phyloP scores from a whole-genome alignment of 345 rosid species.

The Bruguiera gymnorhiza region DNA sequence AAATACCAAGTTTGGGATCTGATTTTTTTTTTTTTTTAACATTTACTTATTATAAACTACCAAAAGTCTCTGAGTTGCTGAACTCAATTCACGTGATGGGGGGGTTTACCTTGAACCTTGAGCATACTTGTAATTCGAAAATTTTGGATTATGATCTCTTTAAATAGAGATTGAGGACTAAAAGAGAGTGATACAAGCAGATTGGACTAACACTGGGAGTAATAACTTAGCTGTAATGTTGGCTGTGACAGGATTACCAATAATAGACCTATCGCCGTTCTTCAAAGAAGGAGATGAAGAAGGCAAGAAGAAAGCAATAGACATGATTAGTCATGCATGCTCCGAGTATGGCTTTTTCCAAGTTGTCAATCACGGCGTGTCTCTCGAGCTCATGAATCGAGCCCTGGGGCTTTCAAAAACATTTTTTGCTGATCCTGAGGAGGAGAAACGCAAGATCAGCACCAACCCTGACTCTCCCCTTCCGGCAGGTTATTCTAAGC shows the following conservation, averaged over 20 bases:
- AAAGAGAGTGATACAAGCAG: too few relatives aligned
- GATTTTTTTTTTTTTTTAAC: too few relatives aligned
- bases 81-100: too few relatives aligned
- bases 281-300: constrained; percentile 32
- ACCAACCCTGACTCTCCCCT: constrained; percentile 32
- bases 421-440: constrained; percentile 32
- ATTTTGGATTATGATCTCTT: too few relatives aligned
- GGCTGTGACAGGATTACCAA: constrained; percentile 25
- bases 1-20: too few relatives aligned
- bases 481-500: constrained; percentile 44
- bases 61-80: too few relatives aligned
- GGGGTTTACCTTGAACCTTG: too few relatives aligned
- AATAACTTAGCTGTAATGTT: too few relatives aligned
- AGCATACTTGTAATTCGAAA: too few relatives aligned
- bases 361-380: constrained; percentile 44
- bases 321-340: constrained; percentile 37
- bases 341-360: constrained; percentile 52
- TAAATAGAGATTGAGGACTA: too few relatives aligned
- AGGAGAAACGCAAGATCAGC: constrained; percentile 35
- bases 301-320: constrained; percentile 34
- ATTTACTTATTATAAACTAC: too few relatives aligned
- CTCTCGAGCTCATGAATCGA: constrained; percentile 24
- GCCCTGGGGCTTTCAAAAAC: constrained; percentile 38
- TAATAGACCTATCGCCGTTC: constrained; percentile 44
- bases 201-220: too few relatives aligned